Conservation (phyloP, 805 yeast species). For the Saturnispora gosingensis region DNA sequence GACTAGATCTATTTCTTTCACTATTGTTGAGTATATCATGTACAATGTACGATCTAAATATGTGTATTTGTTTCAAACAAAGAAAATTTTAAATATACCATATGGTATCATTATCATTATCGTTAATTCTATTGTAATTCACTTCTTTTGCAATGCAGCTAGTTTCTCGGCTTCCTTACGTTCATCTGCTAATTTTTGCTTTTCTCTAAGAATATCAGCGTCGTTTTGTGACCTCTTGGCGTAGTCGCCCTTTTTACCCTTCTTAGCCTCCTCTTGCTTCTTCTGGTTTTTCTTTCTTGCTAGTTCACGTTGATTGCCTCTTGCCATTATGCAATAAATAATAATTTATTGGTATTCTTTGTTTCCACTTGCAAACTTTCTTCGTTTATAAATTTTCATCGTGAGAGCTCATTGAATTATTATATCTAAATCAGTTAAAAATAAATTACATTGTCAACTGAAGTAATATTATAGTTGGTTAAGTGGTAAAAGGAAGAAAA, state of each 20-base stretch:
- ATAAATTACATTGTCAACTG: neutral
- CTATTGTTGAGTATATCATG: too few species aligned
- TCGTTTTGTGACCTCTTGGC: slow-evolving; percentile 77
- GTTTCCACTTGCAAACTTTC: neutral
- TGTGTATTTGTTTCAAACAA: too few species aligned
- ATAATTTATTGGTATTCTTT: neutral
- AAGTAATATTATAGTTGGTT: neutral
- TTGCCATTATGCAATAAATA: slow-evolving; percentile 46
- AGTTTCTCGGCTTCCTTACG: slow-evolving; percentile 23
- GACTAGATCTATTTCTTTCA: neutral
- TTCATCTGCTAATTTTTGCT: slow-evolving; percentile 71
- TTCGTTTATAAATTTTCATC: neutral
- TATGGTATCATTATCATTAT: neutral
- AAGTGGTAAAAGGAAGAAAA: neutral
- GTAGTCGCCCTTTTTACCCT: slow-evolving; percentile 76
- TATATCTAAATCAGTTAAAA: neutral
- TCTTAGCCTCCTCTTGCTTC: slow-evolving; percentile 62
- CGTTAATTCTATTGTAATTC: neutral
- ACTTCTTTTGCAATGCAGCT: slow-evolving; percentile 13
- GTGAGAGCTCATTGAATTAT: neutral
- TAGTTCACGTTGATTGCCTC: slow-evolving; percentile 95
- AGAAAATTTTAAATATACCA: too few species aligned
- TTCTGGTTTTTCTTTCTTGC: slow-evolving; percentile 84
- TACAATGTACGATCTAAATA: too few species aligned
- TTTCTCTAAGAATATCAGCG: slow-evolving; percentile 83